Evolutionary conservation across 2,329 filamentous ascomycete species (phyloP), one percentile per base, ranked within the genome.

Genomic region (Colletotrichum simmondsii): DNA sequence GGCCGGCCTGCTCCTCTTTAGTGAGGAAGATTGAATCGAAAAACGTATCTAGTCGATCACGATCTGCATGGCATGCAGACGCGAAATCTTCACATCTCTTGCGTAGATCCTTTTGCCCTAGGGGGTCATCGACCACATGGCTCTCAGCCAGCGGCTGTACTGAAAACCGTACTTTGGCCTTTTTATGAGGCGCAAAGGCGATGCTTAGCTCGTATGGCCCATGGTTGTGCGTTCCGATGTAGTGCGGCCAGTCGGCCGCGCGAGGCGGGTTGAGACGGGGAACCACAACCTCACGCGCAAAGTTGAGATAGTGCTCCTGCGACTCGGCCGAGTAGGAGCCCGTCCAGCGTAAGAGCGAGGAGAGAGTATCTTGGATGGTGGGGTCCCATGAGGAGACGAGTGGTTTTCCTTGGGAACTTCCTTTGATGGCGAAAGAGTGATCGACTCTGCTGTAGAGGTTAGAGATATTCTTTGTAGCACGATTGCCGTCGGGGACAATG

Each of bases 251-350:
- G 24, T 72, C 65, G 35, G 58, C 58, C 3, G 69, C 59, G 37
- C 22, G 30, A 8, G 69, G 64, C 19, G 68, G 68, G 28, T 68
- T 72, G 14, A 72, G 69, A 53, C 53, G n/a, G 19, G 69, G 69
- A n/a, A 59, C 52, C 12, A 72, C 58, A 5, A 52, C 53, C 19
- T 72, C 65, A 19, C 65, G 65, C n/a, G 62, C 52, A 19, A 72
- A 72, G 5, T 65, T 53, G 53, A 72, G 69, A 42, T 72, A 65
- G 35, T 53, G 52, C 28, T 63, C 65, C 24, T 59, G 69, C 16
- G 54, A 37, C 14, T 63, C 37, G 11, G 28, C 58, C 11, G 69
- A 42, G 53, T 72, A 72, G 52, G 65, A 30, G 35, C 58, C 58
- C 22, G 69, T 59, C 69, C 69, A 68, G 37, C 65, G 37, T 19